Evolutionary conservation across 805 yeast genomes (phyloP).

Genomic region (Saccharomyces cerevisiae): DNA sequence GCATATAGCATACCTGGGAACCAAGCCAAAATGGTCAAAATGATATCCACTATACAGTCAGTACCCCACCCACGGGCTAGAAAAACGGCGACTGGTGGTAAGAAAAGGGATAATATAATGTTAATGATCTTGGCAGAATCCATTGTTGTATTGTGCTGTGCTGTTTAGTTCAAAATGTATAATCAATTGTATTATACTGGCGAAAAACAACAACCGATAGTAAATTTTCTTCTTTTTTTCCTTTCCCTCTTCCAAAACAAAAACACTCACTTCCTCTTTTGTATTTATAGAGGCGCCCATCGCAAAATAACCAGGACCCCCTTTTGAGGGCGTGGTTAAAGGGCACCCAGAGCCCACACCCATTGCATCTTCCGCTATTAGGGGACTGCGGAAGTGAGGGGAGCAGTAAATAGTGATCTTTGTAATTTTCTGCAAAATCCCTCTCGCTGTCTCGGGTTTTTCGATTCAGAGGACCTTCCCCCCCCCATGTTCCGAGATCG

Average conservation of each 20-base stretch:
- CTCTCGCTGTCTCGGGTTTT: neutral
- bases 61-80: conserved; percentile 58
- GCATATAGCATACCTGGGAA: conserved; percentile 82
- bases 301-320: neutral
- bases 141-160: conserved; percentile 9
- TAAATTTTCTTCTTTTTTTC: neutral
- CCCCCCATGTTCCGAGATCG: neutral
- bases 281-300: neutral
- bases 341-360: neutral
- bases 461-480: neutral
- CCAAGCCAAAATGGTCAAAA: conserved; percentile 39
- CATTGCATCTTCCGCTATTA: neutral
- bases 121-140: conserved; percentile 32
- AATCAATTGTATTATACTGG: neutral
- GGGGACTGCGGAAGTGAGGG: neutral
- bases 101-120: conserved; percentile 43
- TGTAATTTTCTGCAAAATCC: neutral
- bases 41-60: conserved; percentile 55
- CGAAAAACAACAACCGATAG: neutral
- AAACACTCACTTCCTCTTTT: neutral
- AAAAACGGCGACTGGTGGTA: conserved; percentile 75
- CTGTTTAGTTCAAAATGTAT: neutral
- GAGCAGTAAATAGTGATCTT: neutral
- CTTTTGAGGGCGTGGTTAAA: neutral
- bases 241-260: neutral